Base-by-base conservation (phyloP, 1,284 basidiomycete genomes). In the Farysia itapuensis region DNA sequence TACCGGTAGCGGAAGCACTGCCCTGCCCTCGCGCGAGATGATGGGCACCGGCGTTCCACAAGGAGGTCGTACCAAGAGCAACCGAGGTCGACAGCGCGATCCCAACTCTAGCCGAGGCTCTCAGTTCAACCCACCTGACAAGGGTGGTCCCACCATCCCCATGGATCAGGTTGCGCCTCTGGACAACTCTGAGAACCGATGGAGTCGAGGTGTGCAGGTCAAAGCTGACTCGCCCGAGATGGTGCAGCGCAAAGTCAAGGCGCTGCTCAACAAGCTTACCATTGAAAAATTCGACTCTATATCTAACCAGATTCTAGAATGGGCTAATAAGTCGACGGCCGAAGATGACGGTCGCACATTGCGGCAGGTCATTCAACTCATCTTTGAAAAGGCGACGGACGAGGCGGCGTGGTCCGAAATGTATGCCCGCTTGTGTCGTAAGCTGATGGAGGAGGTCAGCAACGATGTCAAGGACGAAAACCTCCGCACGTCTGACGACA, bases 261-360 rank as follows among this genome's bases (percentile, higher is more conserved):
- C 81, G 40, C 79, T 96, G 54, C 86, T 98, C 72, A 97, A 97
- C 84, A 96, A 94, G 81, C 84, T 97, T 37, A 94, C 93, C 1
- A 87, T 93, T 83, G 91, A 96, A 81, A 90, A 89, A 76, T 97
- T 97, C 81, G 90, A 94, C 67, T 87, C 88, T 6, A 95, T 97
- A 71, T 93, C 88, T 5, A 84, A 87, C 70, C 90, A 95, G 79
- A 91, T 96, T 73, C 87, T 96, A 61, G 80, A 83, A 15, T 96
- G 89, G 89, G 93, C 91, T 33, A 95, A 97, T 84, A 90, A 86
- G 81, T 91, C 89, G 6, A 85, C 87, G 79, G 83, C 86, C 65
- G 93, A 98, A 82, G 89, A 84, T 75, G 90, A 97, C 74, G 93
- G 92, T 4, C 84, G 88, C 54, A 95, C 92, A 2, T 84, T 97